A percentile compares a stretch with the other conserved stretches of the same genome.
Conservation (phyloP, 176 grass and related monocot genomes). For the Musa beccarii region DNA sequence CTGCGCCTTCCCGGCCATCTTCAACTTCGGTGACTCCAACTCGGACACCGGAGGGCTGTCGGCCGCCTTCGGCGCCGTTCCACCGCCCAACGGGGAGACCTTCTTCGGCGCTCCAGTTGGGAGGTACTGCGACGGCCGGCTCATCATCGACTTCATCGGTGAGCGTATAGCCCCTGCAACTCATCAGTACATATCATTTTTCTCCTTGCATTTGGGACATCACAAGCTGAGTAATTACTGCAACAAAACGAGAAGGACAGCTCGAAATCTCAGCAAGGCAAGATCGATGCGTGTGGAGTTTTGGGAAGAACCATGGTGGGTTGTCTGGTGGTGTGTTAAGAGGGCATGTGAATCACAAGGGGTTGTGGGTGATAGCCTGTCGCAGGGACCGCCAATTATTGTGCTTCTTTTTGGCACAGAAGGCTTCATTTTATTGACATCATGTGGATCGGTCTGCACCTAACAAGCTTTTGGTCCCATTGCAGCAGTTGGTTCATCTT, state of each 20-base stretch:
- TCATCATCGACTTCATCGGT: constrained; percentile 94
- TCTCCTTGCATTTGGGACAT: too few species aligned
- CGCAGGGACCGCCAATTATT: neutral
- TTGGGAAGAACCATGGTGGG: neutral
- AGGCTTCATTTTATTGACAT: neutral
- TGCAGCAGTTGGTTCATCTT: neutral
- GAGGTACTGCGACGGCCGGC: constrained; percentile 78
- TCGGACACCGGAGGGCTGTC: constrained; percentile 60
- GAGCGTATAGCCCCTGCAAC: neutral
- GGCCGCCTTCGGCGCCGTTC: constrained; percentile 54
- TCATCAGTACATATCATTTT: neutral
- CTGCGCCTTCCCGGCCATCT: constrained; percentile 45
- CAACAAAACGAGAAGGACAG: too few species aligned
- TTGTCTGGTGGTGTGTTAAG: neutral
- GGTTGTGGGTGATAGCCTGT: neutral
- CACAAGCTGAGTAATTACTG: too few species aligned
- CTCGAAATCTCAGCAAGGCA: too few species aligned
- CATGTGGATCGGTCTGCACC: neutral
- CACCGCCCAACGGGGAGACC: constrained; percentile 87
- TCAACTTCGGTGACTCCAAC: constrained; percentile 55
- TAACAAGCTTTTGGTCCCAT: neutral
- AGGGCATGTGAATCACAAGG: neutral
- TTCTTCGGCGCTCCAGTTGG: constrained; percentile 70
- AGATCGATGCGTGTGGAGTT: neutral
- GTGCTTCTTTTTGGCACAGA: neutral